Conservation (phyloP, 2,329 filamentous ascomycete genomes). For the Penicillium concentricum region DNA sequence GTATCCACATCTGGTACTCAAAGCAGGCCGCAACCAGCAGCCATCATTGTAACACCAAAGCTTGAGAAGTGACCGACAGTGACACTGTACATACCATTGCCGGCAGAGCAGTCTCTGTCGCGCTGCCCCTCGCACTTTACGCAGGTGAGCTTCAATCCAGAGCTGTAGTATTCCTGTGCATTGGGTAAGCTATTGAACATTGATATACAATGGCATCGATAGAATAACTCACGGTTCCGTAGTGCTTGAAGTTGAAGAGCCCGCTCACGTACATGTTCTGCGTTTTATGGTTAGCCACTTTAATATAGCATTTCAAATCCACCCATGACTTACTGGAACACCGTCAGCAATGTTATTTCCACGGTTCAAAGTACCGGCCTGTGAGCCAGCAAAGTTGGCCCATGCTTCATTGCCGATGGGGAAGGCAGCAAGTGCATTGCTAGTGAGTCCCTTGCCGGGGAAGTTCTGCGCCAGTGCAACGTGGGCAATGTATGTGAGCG, state of each 20-base stretch:
- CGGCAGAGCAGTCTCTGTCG: conserved; percentile 28
- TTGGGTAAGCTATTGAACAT: neutral
- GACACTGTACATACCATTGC: conserved; percentile 25
- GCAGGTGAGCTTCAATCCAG: conserved; percentile 14
- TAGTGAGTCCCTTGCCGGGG: conserved; percentile 27
- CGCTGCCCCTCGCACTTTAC: conserved; percentile 26
- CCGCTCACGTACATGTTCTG: conserved; percentile 29
- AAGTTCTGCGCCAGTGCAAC: conserved; percentile 33
- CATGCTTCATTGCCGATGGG: conserved; percentile 32
- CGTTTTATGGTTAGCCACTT: neutral
- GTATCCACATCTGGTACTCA: neutral
- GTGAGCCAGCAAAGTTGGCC: conserved; percentile 24
- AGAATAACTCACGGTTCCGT: conserved; percentile 24
- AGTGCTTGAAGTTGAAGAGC: conserved; percentile 26
- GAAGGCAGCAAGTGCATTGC: conserved; percentile 34
- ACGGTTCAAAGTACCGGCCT: conserved; percentile 25
- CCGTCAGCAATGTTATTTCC: conserved; percentile 30
- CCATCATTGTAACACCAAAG: conserved; percentile 24
- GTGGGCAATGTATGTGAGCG: conserved; percentile 34
- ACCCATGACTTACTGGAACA: conserved; percentile 24
- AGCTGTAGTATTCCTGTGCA: conserved; percentile 30
- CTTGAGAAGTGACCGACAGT: conserved; percentile 26
- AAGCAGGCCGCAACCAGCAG: conserved; percentile 20
- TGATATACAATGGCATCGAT: neutral
- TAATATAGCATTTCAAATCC: too few relatives aligned